Evolutionary conservation across 345 rosid genomes (phyloP).

Genomic region (Toxicodendron radicans): DNA sequence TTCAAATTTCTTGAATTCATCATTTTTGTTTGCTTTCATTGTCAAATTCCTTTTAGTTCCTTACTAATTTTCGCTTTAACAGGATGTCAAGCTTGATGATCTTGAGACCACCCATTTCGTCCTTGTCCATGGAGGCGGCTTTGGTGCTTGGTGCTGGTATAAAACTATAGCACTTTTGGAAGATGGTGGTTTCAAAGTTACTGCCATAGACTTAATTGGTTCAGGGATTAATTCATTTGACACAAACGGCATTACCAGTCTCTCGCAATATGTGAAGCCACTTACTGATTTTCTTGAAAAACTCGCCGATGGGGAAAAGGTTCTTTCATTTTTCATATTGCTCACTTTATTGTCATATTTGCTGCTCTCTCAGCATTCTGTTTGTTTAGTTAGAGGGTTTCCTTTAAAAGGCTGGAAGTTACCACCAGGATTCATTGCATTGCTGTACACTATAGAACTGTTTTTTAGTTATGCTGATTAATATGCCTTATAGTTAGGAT

Average conservation of each 20-base stretch:
- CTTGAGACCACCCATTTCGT: slow-evolving; percentile 84
- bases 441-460: not conserved
- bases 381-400: not conserved
- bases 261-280: slow-evolving; percentile 86
- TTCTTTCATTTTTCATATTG: slow-evolving; percentile 27
- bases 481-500: not conserved
- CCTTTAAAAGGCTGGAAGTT: not conserved
- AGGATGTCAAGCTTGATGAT: slow-evolving; percentile 72
- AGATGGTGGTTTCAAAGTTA: slow-evolving; percentile 83
- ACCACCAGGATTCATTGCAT: slow-evolving; percentile 4
- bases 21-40: not conserved
- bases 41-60: slow-evolving; percentile 10
- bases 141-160: slow-evolving; percentile 99
- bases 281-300: slow-evolving; percentile 73
- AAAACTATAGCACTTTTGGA: slow-evolving; percentile 91
- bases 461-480: not conserved
- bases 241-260: slow-evolving; percentile 63
- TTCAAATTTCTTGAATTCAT: not conserved
- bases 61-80: slow-evolving; percentile 18
- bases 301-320: slow-evolving; percentile 75
- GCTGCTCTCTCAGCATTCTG: slow-evolving; percentile 16
- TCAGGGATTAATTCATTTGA: slow-evolving; percentile 81
- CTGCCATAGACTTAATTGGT: slow-evolving; percentile 90
- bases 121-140: slow-evolving; percentile 96
- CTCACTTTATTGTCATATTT: slow-evolving; percentile 2